Evolutionary conservation across 164 flowering plant genomes (phyloP), one percentile per base, ranked within the genome.

Genomic region (Protea cynaroides): DNA sequence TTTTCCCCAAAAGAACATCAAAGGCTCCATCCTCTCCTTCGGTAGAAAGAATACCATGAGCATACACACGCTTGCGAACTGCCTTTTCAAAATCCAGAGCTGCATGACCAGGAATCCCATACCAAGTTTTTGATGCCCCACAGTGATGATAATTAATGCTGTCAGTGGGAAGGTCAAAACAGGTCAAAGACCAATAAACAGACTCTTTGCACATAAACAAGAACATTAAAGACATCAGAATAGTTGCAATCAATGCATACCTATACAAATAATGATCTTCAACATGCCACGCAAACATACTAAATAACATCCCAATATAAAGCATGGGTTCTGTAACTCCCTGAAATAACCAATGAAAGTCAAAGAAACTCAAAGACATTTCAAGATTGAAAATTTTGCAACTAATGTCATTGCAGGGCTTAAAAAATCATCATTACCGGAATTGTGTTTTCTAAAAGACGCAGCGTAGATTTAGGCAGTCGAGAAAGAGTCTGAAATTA

Each of bases 251-350:
- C 7, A 64, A 8, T 4, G 51, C 23, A 55, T 76, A 95, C 99
- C 97, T 95, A 72, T 95, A 95, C 76, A 95, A 65, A 76, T 88
- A 88, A 80, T 95, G 99, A 73, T 95, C 99, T 75, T 95, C 99
- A 64, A 95, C 98, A 69, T 95, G 99, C 99, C 99, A 95, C 59
- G 99, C 99, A 85, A 95, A 92, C 89, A 90, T 79, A 71, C 99
- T 95, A 66, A 95, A 92, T 43, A 95, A 80, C 99, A 95, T 95
- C 58, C 97, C 99, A 71, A 95, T 95, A 76, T 95, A 95, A 58
- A 95, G 94, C 99, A 95, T 95, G 50, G 99, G 99, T 54, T 92
- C 98, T 38, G 98, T 92, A 63, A 92, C 95, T 67, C 99, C 99
- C 99, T 95, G 86, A 50, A 71, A 83, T 22, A 69, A 57, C 7